Evolutionary conservation across 169 alveolate genomes (phyloP), one percentile per base, ranked within the genome.

Genomic region (Sarcocystis neurona): DNA sequence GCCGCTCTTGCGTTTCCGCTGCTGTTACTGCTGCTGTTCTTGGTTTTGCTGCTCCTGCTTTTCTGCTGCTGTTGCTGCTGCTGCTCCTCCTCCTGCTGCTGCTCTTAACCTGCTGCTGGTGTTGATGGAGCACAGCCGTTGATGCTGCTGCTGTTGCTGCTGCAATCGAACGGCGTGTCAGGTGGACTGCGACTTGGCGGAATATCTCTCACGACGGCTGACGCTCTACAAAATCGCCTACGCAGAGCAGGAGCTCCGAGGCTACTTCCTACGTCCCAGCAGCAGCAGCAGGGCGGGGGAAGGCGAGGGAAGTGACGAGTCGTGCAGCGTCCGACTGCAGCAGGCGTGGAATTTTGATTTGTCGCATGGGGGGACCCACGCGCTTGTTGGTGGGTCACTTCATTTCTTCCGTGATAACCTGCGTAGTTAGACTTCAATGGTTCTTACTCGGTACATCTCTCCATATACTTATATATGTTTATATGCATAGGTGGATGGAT

Each of bases 1-100:
- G n/a, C n/a, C n/a, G n/a, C n/a, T n/a, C n/a, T n/a, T n/a, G n/a
- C n/a, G n/a, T n/a, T n/a, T n/a, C n/a, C n/a, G n/a, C 66, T 15
- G 66, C 12, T 53, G 66, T 53, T 53, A 15, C 66, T 53, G 66
- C 66, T 53, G 96, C 18, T 12, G 30, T 53, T 53, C 30, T 53
- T 23, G 15, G 15, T 6, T 48, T 47, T 47, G 70, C 72, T n/a
- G 92, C 93, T 47, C 90, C 85, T 53, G 95, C 89, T 85, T 95
- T 97, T 60, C 94, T 94, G 72, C 41, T 48, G 72, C 66, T 78
- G 70, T 58, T 47, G 87, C 72, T 53, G 37, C 58, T 32, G 50
- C 66, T 44, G 53, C 37, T 75, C 41, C 84, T 44, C 34, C 84
- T 44, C 66, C 84, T 0, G 84, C 66, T 15, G 58, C 60, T 15